Evolutionary conservation across 306 rosid species (phyloP).

Genomic region (Bauhinia variegata): DNA sequence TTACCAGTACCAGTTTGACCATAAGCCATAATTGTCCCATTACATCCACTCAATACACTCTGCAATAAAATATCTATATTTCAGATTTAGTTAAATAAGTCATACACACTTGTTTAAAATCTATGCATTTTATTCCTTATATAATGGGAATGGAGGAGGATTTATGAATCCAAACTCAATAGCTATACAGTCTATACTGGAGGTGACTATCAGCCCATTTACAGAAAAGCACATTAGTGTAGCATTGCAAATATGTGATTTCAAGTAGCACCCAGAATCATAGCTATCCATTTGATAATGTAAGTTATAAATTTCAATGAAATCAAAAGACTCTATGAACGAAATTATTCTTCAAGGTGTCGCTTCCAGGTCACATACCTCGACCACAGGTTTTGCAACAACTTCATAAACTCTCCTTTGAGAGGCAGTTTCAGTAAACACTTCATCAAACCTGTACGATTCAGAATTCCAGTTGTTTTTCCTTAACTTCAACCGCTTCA

Average conservation of each 20-base stretch:
- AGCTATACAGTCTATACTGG: background rate
- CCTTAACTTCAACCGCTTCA: slow-evolving; percentile 66
- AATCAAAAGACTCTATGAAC: background rate
- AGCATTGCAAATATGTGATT: background rate
- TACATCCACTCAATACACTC: slow-evolving; percentile 73
- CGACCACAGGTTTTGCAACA: slow-evolving; percentile 74
- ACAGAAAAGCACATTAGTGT: background rate
- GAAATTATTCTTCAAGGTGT: slow-evolving; percentile 19
- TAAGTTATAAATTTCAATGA: slow-evolving; percentile 1
- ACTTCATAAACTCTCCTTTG: slow-evolving; percentile 71
- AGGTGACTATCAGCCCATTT: background rate
- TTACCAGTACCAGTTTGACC: slow-evolving; percentile 85
- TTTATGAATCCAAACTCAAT: background rate
- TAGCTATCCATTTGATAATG: background rate
- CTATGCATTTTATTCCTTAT: background rate
- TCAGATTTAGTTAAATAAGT: slow-evolving; percentile 8
- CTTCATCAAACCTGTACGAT: slow-evolving; percentile 66
- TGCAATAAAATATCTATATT: slow-evolving; percentile 44
- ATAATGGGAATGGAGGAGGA: slow-evolving; percentile 1
- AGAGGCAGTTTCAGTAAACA: slow-evolving; percentile 65
- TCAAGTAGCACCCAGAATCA: background rate
- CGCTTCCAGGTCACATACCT: slow-evolving; percentile 42
- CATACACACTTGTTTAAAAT: background rate
- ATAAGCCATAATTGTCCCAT: slow-evolving; percentile 79
- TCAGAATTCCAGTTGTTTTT: slow-evolving; percentile 77